Base-by-base conservation (phyloP, 768 basidiomycete genomes). In the Termitomyces sp. region DNA sequence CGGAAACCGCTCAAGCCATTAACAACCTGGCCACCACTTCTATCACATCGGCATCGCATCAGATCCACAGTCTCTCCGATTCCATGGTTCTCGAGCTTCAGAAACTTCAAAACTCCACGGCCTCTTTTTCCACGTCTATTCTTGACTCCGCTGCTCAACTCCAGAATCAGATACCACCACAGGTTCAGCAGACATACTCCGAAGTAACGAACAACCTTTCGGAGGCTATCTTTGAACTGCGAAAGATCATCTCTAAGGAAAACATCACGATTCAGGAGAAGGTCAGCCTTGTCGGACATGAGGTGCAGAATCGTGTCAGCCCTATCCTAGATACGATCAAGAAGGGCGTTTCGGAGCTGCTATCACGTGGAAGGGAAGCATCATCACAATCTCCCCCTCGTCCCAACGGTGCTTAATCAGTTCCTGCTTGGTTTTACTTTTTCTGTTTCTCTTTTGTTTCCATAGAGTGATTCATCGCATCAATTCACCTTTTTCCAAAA, bases 81-180 rank as follows among this genome's bases (percentile, higher is more conserved):
- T 81, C 72, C 53, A 85, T 92, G 84, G 70, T 90, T 49, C 49
- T 65, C 27, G 87, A 91, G 62, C 77, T 92, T 48, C 79, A 84
- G 62, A 86, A 82, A 61, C 74, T 92, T 46, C 81, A 88, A 66
- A 65, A 79, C 9, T 83, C 86, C 13, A 82, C 85, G 29, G 67
- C 79, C 14, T 69, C 79, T 16, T 71, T 85, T 54, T 76, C 80
- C 24, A 63, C 79, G 0, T 76, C 77, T 32, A 68, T 80, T 47
- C 73, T 75, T n/a, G 68, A 65, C 50, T 72, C 74, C 1, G 68
- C 74, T 13, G 63, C 74, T 5, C 73, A 74, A 20, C 56, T 76
- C 42, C 75, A 75, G 49, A 65, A 73, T 16, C 74, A 80, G 41
- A 74, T 88, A 10, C 86, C 85, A 41, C 72, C 81, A 0, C 81